Conservation (phyloP, 331 rosid genomes). For the Cydonia oblonga region DNA sequence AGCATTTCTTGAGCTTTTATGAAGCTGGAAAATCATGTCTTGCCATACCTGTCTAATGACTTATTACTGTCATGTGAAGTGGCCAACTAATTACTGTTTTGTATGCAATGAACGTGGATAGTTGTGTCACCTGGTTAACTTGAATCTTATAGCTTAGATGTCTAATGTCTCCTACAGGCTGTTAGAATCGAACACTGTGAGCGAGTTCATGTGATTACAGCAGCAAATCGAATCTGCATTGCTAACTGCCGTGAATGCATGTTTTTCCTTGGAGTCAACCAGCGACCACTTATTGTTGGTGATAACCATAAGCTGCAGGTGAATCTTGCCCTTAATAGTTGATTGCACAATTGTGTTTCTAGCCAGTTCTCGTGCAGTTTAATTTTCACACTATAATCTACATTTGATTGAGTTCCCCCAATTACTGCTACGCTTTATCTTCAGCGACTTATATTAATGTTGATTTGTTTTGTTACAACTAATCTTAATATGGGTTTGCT, state of each 20-base stretch:
- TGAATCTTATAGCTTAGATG: background rate
- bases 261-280: conserved; percentile 93
- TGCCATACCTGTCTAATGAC: background rate
- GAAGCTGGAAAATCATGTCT: background rate
- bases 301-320: conserved; percentile 98
- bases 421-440: background rate
- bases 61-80: background rate
- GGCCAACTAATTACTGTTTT: background rate
- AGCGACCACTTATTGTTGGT: conserved; percentile 85
- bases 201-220: conserved; percentile 91
- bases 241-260: conserved; percentile 97
- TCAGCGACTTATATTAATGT: background rate
- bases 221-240: conserved; percentile 80
- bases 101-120: background rate
- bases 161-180: conserved; percentile 48
- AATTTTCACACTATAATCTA: background rate
- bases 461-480: too few relatives aligned
- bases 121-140: conserved; percentile 5
- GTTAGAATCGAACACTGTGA: conserved; percentile 96
- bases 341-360: conserved; percentile 6
- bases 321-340: conserved; percentile 12
- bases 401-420: background rate
- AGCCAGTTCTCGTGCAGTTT: background rate
- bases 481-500: background rate
- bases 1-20: too few relatives aligned